Conservation (phyloP, 345 rosid species). For the Rhizophora apiculata region DNA sequence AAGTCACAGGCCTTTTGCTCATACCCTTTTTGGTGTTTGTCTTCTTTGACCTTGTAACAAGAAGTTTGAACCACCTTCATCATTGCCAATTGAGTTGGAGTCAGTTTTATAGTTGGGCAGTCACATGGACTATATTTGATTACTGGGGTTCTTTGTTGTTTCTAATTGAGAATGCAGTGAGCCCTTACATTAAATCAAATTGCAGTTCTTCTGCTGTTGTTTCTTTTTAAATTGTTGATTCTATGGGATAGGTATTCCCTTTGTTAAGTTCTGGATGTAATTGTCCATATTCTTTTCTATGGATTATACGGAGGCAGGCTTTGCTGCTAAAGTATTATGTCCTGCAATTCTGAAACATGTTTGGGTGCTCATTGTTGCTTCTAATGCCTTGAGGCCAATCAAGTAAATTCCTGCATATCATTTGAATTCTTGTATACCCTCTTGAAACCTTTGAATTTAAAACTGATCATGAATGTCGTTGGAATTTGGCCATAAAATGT, state of each 20-base stretch:
- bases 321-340: conserved; percentile 1
- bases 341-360: not conserved
- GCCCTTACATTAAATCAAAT: conserved; percentile 22
- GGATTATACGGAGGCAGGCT: not conserved
- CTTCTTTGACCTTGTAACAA: conserved; percentile 24
- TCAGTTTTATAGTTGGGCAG: conserved; percentile 24
- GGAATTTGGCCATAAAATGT: not conserved
- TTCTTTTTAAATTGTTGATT: conserved; percentile 14
- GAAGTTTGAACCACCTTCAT: conserved; percentile 20
- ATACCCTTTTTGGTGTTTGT: conserved; percentile 6
- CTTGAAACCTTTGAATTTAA: conserved; percentile 5
- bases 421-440: not conserved
- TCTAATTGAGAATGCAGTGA: conserved; percentile 6
- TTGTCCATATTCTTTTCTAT: conserved; percentile 7
- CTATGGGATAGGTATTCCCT: conserved; percentile 8
- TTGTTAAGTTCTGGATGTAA: not conserved
- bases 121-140: conserved; percentile 13
- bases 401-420: conserved; percentile 2
- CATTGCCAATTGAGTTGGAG: conserved; percentile 16
- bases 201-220: conserved; percentile 7
- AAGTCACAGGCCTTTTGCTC: conserved; percentile 8
- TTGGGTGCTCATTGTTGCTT: not conserved
- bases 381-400: conserved; percentile 6
- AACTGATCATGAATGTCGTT: not conserved
- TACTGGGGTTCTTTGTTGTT: conserved; percentile 5